Conservation (phyloP, 805 yeast genomes). For the Cyberlindnera petersonii region DNA sequence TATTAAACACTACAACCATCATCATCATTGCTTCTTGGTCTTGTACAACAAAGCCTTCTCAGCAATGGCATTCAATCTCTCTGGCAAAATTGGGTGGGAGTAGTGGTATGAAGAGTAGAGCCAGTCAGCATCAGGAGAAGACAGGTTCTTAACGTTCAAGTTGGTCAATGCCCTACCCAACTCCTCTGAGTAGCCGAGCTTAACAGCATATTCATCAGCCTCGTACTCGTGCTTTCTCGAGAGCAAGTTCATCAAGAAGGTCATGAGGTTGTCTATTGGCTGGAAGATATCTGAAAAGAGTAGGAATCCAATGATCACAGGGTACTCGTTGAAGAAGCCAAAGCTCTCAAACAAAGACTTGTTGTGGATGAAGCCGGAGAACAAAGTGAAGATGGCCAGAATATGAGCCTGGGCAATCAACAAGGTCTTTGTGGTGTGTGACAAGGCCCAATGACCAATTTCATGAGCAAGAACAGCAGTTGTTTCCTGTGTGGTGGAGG, state of each 20-base stretch:
- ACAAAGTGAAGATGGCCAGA: slow-evolving; percentile 62
- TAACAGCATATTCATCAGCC: slow-evolving; percentile 85
- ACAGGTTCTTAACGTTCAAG: slow-evolving; percentile 74
- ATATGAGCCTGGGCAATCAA: slow-evolving; percentile 60
- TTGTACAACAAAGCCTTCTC: slow-evolving; percentile 16
- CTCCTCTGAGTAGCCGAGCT: slow-evolving; percentile 64
- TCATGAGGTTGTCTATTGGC: slow-evolving; percentile 69
- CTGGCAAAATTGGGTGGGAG: slow-evolving; percentile 89
- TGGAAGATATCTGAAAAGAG: slow-evolving; percentile 73
- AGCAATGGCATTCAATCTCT: slow-evolving; percentile 77
- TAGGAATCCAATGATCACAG: slow-evolving; percentile 76
- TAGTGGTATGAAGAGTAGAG: slow-evolving; percentile 83
- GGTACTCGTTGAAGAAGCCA: slow-evolving; percentile 65
- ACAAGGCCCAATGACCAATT: slow-evolving; percentile 95
- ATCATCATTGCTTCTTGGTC: slow-evolving; percentile 21
- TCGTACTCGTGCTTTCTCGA: slow-evolving; percentile 89
- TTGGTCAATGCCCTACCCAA: slow-evolving; percentile 70
- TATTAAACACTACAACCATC: no score
- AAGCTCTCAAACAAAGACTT: slow-evolving; percentile 71
- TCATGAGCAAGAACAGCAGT: slow-evolving; percentile 98
- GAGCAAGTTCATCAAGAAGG: slow-evolving; percentile 62
- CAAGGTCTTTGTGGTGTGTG: slow-evolving; percentile 80
- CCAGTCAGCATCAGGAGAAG: slow-evolving; percentile 87
- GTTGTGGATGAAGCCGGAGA: slow-evolving; percentile 79
- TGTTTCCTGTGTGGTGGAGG: slow-evolving; percentile 71